A percentile compares a stretch with the other conserved stretches of the same genome.
Evolutionary conservation across 2,329 filamentous ascomycete genomes (phyloP).

Genomic region (Fusarium mexicanum): DNA sequence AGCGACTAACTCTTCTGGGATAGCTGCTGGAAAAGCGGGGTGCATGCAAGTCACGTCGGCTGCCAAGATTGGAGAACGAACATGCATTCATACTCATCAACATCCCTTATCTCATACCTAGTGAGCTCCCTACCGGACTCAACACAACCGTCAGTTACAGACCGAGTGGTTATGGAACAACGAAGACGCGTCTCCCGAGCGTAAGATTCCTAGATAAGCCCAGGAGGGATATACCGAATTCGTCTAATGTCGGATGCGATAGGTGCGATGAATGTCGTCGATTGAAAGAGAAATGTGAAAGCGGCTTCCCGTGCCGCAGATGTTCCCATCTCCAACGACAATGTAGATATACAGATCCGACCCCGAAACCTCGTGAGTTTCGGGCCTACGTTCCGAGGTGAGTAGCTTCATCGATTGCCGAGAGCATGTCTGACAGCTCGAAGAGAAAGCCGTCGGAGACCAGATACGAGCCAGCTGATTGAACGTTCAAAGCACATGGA

Average conservation of each 20-base stretch:
- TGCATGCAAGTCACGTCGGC: neutral
- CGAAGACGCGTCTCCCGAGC: neutral
- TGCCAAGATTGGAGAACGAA: neutral
- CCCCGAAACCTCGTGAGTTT: neutral
- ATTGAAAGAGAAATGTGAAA: conserved; percentile 1
- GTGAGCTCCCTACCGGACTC: no score
- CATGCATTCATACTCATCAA: neutral
- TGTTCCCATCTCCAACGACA: neutral
- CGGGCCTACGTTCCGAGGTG: neutral
- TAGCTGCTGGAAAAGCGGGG: neutral
- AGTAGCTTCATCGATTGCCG: neutral
- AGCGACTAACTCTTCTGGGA: neutral
- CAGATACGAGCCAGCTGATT: neutral
- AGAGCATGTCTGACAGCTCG: neutral
- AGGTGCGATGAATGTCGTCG: conserved; percentile 9
- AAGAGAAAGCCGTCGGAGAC: neutral
- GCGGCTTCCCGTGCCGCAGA: neutral
- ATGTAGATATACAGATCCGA: neutral
- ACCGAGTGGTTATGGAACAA: neutral
- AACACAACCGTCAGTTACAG: neutral
- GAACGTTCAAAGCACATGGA: neutral
- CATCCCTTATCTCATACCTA: neutral
- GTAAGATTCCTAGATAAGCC: neutral
- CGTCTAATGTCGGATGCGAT: neutral
- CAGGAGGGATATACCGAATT: neutral